A percentile compares a stretch with the other conserved stretches of the same genome.
These are phyloP conservation scores for Umbilicus rupestris DNA, from an alignment of 164 flowering plant genomes.

Conservation along the genomic window DNA sequence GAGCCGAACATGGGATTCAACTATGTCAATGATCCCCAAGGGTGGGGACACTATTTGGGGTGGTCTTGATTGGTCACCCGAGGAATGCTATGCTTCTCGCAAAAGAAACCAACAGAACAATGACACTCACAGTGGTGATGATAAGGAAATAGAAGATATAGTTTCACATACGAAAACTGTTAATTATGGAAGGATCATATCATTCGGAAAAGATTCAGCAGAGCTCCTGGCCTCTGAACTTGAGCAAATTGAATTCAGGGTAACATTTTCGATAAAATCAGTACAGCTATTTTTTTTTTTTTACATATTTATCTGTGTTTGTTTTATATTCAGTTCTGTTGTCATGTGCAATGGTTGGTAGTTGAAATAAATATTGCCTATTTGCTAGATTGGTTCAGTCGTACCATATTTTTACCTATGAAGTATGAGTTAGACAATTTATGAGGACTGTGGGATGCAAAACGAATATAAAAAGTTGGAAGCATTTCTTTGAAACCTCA, in stretches of 20 bases:
- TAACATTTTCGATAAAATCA: slow-evolving; percentile 1
- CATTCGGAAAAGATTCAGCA: slow-evolving; percentile 28
- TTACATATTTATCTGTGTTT: not conserved
- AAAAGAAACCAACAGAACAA: slow-evolving; percentile 32
- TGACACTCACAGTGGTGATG: slow-evolving; percentile 20
- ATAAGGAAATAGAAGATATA: slow-evolving; percentile 13
- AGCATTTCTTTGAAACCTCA: too few species aligned
- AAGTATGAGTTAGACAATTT: too few species aligned
- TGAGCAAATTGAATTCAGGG: slow-evolving; percentile 27
- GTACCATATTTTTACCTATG: too few species aligned
- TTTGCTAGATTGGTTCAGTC: too few species aligned
- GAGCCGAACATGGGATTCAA: slow-evolving; percentile 90
- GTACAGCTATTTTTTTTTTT: not conserved
- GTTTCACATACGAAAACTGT: slow-evolving; percentile 19
- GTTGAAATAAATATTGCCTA: too few species aligned
- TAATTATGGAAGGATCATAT: slow-evolving; percentile 64
- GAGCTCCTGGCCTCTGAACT: slow-evolving; percentile 19
- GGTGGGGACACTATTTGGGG: slow-evolving; percentile 94
- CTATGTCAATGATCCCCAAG: slow-evolving; percentile 91
- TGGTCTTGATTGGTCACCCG: slow-evolving; percentile 86
- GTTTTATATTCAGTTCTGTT: not conserved
- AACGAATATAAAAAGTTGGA: too few species aligned
- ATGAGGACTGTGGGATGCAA: too few species aligned
- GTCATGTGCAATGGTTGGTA: too few species aligned
- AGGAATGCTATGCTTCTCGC: slow-evolving; percentile 42